Percentiles rank a stretch among this genome's conserved stretches.
Conservation (phyloP, 176 grass and related monocot species). For the Paspalum vaginatum region DNA sequence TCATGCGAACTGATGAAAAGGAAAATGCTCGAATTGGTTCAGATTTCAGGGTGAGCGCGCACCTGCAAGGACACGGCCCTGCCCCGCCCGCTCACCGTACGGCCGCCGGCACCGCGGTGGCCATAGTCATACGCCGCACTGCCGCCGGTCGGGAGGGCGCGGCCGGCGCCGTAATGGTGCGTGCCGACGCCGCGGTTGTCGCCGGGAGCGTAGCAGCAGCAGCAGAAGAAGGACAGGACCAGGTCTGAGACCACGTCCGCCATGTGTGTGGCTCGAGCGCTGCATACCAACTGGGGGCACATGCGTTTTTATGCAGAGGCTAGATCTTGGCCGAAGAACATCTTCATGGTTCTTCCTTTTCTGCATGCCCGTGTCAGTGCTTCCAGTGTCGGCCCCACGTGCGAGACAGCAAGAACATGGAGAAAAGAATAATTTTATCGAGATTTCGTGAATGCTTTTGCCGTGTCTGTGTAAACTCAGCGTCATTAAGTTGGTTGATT, state of each 20-base stretch:
- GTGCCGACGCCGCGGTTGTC: conserved; percentile 23
- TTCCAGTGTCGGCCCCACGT: conserved; percentile 20
- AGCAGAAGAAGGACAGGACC: conserved; percentile 58
- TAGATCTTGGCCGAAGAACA: background rate
- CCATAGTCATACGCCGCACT: background rate
- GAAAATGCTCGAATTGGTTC: background rate
- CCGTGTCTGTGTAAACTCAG: background rate
- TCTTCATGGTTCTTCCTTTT: background rate
- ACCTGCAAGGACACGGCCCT: conserved; percentile 52
- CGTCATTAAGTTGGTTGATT: background rate
- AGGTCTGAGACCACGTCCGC: conserved; percentile 56
- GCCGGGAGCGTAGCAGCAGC: conserved; percentile 55
- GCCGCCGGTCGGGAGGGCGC: background rate
- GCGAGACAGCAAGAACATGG: background rate
- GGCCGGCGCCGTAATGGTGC: background rate
- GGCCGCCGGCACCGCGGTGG: conserved; percentile 10
- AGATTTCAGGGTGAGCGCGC: background rate
- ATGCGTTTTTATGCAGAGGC: conserved; percentile 1
- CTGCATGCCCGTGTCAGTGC: background rate
- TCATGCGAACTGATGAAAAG: background rate
- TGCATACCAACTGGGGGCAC: background rate
- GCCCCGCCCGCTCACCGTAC: conserved; percentile 5
- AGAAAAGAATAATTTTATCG: background rate
- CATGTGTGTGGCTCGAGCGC: conserved; percentile 18
- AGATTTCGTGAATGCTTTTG: background rate